phyloP scores from a whole-genome alignment of 768 basidiomycete genomes.

The Podaxis rugospora region DNA sequence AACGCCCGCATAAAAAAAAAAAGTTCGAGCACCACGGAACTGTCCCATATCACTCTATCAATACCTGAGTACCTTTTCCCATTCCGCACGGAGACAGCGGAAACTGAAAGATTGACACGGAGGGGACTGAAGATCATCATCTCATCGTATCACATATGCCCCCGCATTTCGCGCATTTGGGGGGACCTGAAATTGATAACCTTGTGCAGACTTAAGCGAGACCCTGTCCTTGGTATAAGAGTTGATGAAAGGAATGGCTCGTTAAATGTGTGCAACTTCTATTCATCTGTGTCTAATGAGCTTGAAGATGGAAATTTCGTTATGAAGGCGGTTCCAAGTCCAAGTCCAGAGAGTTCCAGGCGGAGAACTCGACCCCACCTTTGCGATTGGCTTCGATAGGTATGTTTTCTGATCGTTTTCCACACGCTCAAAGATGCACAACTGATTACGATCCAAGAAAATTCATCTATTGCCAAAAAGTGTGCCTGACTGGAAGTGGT shows the following conservation, averaged over 20 bases:
- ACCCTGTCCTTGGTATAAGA: not conserved
- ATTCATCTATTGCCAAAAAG: not conserved
- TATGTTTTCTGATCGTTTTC: not conserved
- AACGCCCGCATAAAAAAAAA: not conserved
- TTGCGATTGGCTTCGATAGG: not conserved
- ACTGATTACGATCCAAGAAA: slow-evolving; percentile 1
- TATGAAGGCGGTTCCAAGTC: not conserved
- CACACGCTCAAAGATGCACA: not conserved
- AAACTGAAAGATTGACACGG: not conserved
- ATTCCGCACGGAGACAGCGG: not conserved
- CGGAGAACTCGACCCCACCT: not conserved
- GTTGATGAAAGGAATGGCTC: not conserved
- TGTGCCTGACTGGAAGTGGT: not conserved
- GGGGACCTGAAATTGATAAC: not conserved
- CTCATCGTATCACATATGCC: not conserved
- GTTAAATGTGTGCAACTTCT: not conserved
- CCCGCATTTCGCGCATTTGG: not conserved
- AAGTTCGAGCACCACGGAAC: not conserved
- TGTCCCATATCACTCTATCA: no score
- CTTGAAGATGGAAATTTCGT: not conserved
- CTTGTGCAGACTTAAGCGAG: not conserved
- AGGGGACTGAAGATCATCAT: not conserved
- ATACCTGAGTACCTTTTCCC: not conserved
- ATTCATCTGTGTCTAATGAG: not conserved
- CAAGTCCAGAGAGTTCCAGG: not conserved